Base-by-base conservation (phyloP, 1,284 basidiomycete genomes). In the Ceratobasidium sp. region DNA sequence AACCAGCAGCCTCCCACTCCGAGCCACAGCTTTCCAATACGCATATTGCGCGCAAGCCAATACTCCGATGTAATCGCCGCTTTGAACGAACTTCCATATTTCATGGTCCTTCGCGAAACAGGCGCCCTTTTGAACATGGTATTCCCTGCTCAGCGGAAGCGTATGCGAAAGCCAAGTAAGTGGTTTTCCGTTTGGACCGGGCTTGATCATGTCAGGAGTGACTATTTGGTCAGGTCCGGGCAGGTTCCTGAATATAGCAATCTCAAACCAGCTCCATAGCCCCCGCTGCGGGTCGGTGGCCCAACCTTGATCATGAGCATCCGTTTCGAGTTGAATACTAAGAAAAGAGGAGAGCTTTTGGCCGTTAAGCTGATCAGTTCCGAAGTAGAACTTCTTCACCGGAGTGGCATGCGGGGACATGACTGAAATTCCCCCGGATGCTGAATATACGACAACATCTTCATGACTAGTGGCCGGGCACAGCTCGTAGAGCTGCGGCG, bases 251-350 rank as follows among this genome's bases (percentile, higher is more conserved):
- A 49, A 49, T 12, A 49, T 51, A 12, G 44, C 15, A 26, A 67
- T n/a, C 42, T 67, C 64, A 33, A 66, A 66, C 79, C 79, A 80
- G 28, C 77, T 68, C 70, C 79, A 78, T 39, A 51, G 78, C 26
- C 79, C 79, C 5, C 42, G 9, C 20, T 66, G 55, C 13, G 28
- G 26, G 20, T 78, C 23, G 33, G n/a, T 63, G 7, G 55, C 70
- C 77, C 70, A 78, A 33, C 33, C 33, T 4, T 33, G 33, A 4
- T 33, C 33, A 33, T 33, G 33, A 33, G 33, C 33, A 33, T 20
- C 23, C 10, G 79, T 80, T 13, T 10, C 23, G 9, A 80, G 61
- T 56, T 75, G 60, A 10, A 78, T 13, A 12, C 42, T 42, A n/a
- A 66, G 15, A 15, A 23, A 20, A 12, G 6, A 44, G 12, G 20